phyloP scores from a whole-genome alignment of 2,329 filamentous ascomycete species.

The Alternaria incomplexa region DNA sequence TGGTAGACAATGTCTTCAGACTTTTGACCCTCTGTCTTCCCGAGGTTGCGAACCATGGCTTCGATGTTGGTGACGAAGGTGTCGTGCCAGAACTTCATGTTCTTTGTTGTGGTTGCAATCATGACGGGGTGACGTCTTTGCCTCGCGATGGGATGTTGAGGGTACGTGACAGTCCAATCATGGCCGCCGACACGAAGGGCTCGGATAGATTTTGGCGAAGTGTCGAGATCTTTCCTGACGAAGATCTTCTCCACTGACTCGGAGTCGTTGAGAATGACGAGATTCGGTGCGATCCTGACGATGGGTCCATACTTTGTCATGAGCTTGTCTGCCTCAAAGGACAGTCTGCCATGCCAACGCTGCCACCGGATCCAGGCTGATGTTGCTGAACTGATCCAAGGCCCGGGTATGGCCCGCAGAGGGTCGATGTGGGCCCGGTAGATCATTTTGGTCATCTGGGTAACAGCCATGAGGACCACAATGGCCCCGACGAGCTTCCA shows the following conservation, averaged over 20 bases:
- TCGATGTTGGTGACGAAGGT: slow-evolving; percentile 22
- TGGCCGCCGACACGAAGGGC: slow-evolving; percentile 26
- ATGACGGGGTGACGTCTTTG: slow-evolving; percentile 24
- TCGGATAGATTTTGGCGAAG: slow-evolving; percentile 25
- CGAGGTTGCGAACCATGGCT: slow-evolving; percentile 22
- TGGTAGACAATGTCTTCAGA: slow-evolving; percentile 29
- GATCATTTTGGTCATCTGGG: slow-evolving; percentile 11
- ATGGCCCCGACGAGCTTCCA: not conserved
- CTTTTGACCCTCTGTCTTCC: slow-evolving; percentile 11
- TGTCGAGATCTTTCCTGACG: slow-evolving; percentile 23
- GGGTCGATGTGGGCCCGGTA: slow-evolving; percentile 19
- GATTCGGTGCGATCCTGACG: slow-evolving; percentile 25
- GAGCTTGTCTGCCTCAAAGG: slow-evolving; percentile 25
- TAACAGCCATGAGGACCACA: not conserved
- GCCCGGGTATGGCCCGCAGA: slow-evolving; percentile 20
- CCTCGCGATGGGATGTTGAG: slow-evolving; percentile 23
- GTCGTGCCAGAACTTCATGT: slow-evolving; percentile 20
- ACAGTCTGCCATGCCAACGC: slow-evolving; percentile 25
- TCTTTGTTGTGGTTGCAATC: slow-evolving; percentile 28
- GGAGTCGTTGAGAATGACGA: slow-evolving; percentile 25
- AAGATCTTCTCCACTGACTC: slow-evolving; percentile 25
- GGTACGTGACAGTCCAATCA: slow-evolving; percentile 31
- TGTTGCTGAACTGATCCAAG: slow-evolving; percentile 24
- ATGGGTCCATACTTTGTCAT: slow-evolving; percentile 25
- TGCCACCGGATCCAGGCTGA: slow-evolving; percentile 27